These are phyloP conservation scores for Penicillium cataractarum DNA, from an alignment of 495 filamentous ascomycete species.

Conservation along the genomic window DNA sequence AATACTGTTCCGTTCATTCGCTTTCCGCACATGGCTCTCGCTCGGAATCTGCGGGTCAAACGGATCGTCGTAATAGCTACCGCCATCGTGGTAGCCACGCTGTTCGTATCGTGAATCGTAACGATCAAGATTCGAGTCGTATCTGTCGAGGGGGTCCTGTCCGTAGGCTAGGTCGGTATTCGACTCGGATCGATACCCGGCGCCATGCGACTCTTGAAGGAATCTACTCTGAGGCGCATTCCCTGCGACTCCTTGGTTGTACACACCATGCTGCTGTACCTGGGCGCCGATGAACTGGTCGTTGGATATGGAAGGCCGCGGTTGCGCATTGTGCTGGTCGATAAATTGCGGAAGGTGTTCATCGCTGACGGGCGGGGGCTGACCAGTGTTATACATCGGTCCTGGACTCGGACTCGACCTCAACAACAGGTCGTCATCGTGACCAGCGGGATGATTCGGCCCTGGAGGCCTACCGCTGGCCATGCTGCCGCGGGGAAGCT, in stretches of 20 bases:
- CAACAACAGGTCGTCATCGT: constrained; percentile 73
- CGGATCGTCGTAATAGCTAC: constrained; percentile 57
- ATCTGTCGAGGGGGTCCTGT: constrained; percentile 3
- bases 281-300: constrained; percentile 86
- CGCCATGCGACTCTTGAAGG: constrained; percentile 25
- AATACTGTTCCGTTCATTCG: constrained; percentile 82
- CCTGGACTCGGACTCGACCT: constrained; percentile 66
- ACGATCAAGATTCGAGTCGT: constrained; percentile 5
- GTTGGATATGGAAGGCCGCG: constrained; percentile 87
- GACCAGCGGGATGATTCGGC: constrained; percentile 59
- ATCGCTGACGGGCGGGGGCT: constrained; percentile 73
- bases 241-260: constrained; percentile 25
- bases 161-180: constrained; percentile 47
- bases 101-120: constrained; percentile 6
- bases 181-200: constrained; percentile 38
- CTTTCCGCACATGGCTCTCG: constrained; percentile 55
- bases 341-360: constrained; percentile 73
- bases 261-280: constrained; percentile 48
- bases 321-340: constrained; percentile 52
- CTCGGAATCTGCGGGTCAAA: constrained; percentile 60
- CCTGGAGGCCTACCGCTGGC: constrained; percentile 68
- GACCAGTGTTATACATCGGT: constrained; percentile 71
- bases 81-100: neutral
- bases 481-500: constrained; percentile 49
- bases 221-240: constrained; percentile 28